Evolutionary conservation across 345 rosid species (phyloP).

Genomic region (Clarkia xantiana): DNA sequence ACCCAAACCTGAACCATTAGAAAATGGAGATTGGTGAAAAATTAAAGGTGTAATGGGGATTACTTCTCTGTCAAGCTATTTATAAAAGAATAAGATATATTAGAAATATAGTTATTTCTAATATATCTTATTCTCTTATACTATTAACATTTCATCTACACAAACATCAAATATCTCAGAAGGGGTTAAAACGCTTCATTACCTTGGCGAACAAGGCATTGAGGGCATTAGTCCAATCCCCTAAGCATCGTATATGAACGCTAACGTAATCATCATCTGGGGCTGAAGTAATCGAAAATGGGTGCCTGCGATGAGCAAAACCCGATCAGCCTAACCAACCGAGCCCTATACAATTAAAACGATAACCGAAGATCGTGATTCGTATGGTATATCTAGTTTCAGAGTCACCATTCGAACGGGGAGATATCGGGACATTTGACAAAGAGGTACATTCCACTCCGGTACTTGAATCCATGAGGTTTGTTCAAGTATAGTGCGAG

Average conservation of each 20-base stretch:
- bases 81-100: too few relatives aligned
- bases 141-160: too few relatives aligned
- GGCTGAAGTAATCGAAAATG: conserved; percentile 90
- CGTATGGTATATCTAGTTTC: neutral
- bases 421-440: conserved; percentile 77
- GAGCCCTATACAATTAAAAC: neutral
- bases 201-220: too few relatives aligned
- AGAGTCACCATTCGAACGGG: conserved; percentile 55
- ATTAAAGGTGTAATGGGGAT: neutral
- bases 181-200: too few relatives aligned
- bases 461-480: conserved; percentile 63
- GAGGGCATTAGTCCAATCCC: conserved; percentile 62
- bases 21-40: too few relatives aligned
- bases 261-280: conserved; percentile 73
- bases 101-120: too few relatives aligned
- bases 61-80: conserved; percentile 13
- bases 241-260: conserved; percentile 69
- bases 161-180: too few relatives aligned
- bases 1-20: too few relatives aligned
- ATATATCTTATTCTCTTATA: too few relatives aligned
- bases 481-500: conserved; percentile 77
- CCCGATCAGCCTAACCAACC: neutral
- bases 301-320: conserved; percentile 48
- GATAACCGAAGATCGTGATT: neutral
- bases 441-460: conserved; percentile 93